Evolutionary conservation across 257 asterid genomes (phyloP), one percentile per base, ranked within the genome.

Genomic region (Solanum paucissectum): DNA sequence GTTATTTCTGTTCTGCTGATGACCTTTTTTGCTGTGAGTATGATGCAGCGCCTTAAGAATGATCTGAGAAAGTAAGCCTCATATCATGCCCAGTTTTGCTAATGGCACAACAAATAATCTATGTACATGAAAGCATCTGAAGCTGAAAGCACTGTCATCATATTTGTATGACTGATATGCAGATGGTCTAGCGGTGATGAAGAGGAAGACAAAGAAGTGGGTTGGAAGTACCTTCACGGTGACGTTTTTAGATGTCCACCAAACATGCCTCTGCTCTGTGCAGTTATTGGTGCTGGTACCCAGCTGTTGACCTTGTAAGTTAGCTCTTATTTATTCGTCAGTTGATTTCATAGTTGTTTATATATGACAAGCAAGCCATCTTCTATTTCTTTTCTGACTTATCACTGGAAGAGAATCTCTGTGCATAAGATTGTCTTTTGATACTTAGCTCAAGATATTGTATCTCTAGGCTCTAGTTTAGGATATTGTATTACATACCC

Each of bases 191-290:
- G 89, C 87, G 93, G 93, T 86, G 96, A 94, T 91, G 98, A 93
- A 89, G 98, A 94, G 87, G 99, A 94, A 92, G 98, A 93, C 90
- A 94, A 92, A 87, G 98, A 95, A 90, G 94, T 92, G 83, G 97
- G 97, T 40, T 92, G 95, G 98, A 95, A 94, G 91, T 91, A 93
- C 88, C 91, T 93, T 84, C 98, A 93, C 9, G 93, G 92, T 64
- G 98, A 95, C 68, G 95, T 93, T 58, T 92, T 94, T 90, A 90
- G 94, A 90, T 93, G 93, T 91, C 98, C 98, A 33, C 71, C 94
- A 21, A 81, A 92, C 86, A 82, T 92, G 62, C 94, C 94, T 74
- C 90, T 97, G 90, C 86, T 97, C 87, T 92, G 94, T 86, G 98
- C 98, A 85, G 90, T 95, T 89, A 72, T 95, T 89, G 98, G 98